Evolutionary conservation across 768 basidiomycete genomes (phyloP).

Genomic region (Cytidiella melzeri): DNA sequence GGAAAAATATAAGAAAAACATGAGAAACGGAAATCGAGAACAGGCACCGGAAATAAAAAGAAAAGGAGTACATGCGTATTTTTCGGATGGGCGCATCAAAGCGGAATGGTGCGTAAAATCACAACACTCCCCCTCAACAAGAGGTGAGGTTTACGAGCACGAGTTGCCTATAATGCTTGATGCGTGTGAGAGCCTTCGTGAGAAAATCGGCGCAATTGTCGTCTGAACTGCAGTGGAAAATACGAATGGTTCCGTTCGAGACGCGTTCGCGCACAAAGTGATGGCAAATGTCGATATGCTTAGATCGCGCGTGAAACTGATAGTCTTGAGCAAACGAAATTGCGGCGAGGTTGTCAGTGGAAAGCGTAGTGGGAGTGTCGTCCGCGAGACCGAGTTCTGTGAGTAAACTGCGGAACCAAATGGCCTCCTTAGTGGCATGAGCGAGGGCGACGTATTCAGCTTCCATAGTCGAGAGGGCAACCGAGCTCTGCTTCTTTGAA

Average conservation of each 20-base stretch:
- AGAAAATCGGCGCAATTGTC: conserved; percentile 30
- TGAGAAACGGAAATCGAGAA: too few species aligned
- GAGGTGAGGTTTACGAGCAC: background rate
- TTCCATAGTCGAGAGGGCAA: too few species aligned
- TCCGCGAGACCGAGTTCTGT: conserved; percentile 20
- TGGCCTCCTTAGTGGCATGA: too few species aligned
- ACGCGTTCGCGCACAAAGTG: conserved; percentile 26
- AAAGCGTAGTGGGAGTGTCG: conserved; percentile 20
- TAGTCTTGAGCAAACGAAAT: conserved; percentile 25
- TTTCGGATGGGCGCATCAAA: too few species aligned
- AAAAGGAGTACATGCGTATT: too few species aligned
- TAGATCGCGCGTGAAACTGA: conserved; percentile 26
- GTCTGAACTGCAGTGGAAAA: conserved; percentile 15
- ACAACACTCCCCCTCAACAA: too few species aligned
- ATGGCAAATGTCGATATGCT: too few species aligned
- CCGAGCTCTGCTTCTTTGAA: conserved; percentile 31
- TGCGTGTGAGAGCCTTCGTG: conserved; percentile 25
- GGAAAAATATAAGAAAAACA: too few species aligned
- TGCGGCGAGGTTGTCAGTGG: too few species aligned
- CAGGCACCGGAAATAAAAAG: too few species aligned
- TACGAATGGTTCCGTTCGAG: background rate
- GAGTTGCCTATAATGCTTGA: background rate
- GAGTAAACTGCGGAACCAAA: conserved; percentile 28
- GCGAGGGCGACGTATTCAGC: conserved; percentile 34
- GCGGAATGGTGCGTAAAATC: too few species aligned